phyloP scores from a whole-genome alignment of 2,329 filamentous ascomycete species.

The Talaromyces sp. region DNA sequence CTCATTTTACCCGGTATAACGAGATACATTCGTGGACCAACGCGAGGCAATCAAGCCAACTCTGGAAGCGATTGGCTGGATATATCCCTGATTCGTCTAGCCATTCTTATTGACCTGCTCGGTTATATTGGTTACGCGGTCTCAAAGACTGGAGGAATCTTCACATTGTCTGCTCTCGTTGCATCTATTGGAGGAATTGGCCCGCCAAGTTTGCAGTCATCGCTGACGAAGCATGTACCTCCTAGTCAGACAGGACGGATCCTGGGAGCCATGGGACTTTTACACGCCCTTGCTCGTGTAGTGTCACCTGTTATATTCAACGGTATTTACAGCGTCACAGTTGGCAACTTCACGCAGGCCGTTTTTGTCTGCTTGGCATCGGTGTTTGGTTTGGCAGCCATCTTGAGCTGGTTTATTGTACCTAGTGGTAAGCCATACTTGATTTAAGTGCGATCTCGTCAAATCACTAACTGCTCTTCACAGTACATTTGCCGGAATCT shows the following conservation, averaged over 20 bases:
- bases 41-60: conserved; percentile 45
- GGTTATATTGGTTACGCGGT: conserved; percentile 74
- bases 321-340: conserved; percentile 77
- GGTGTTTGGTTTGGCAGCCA: conserved; percentile 64
- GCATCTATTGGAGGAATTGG: conserved; percentile 80
- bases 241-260: conserved; percentile 76
- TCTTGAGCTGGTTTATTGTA: conserved; percentile 66
- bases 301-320: conserved; percentile 81
- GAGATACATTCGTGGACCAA: conserved; percentile 62
- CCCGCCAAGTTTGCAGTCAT: conserved; percentile 76
- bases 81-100: conserved; percentile 68
- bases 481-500: conserved; percentile 15
- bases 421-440: conserved; percentile 65
- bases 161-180: conserved; percentile 68
- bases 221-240: conserved; percentile 87
- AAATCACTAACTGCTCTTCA: conserved; percentile 13
- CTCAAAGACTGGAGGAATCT: conserved; percentile 59
- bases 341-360: conserved; percentile 72
- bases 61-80: conserved; percentile 75
- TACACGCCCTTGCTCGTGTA: conserved; percentile 78
- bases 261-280: conserved; percentile 79
- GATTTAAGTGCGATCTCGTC: neutral
- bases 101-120: conserved; percentile 70
- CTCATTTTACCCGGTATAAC: conserved; percentile 73
- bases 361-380: conserved; percentile 72